Evolutionary conservation across 768 basidiomycete species (phyloP), one percentile per base, ranked within the genome.

Genomic region (Psilocybe subaeruginosa): DNA sequence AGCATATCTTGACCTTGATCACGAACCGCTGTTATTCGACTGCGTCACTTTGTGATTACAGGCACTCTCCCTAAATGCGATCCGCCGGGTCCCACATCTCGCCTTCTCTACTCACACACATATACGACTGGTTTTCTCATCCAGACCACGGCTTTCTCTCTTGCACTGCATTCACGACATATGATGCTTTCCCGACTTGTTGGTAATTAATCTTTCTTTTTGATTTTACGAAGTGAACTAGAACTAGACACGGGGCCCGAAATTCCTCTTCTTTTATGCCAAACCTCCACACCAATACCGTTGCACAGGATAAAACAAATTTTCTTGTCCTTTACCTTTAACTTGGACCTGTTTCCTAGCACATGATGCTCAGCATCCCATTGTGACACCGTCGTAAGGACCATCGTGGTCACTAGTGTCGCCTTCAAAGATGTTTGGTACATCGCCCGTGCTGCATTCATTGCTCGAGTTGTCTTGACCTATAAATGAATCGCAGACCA

Each of bases 361-460:
- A 14, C n/a, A n/a, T n/a, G n/a, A 46, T 49, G 56, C 17, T 67
- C 54, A 69, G 60, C 68, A 69, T 29, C 68, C 66, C 68, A 69
- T 69, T 39, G 46, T 54, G 39, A 69, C 61, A 47, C 64, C 62
- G 30, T 69, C 66, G 41, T 71, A 61, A 29, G 60, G 60, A 4
- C 64, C 67, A 33, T 59, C 54, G 70, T 91, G 89, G 67, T 90
- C 69, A 3, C 78, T 48, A 35, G 82, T 72, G 59, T 84, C 69
- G 17, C 83, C 80, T 1, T 68, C 74, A 16, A 83, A 66, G 58
- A 90, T 71, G 64, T 79, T 83, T 1, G 85, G 84, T 5, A 88
- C 87, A 16, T 78, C 76, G 31, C 69, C 70, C 54, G 83, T 81
- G 23, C 80, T 81, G 73, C 89, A 90, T 58, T 81, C 73, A 7